Percentiles rank a stretch among this genome's conserved stretches.
Conservation (phyloP, 768 basidiomycete species). For the Lactifluus rugatus region DNA sequence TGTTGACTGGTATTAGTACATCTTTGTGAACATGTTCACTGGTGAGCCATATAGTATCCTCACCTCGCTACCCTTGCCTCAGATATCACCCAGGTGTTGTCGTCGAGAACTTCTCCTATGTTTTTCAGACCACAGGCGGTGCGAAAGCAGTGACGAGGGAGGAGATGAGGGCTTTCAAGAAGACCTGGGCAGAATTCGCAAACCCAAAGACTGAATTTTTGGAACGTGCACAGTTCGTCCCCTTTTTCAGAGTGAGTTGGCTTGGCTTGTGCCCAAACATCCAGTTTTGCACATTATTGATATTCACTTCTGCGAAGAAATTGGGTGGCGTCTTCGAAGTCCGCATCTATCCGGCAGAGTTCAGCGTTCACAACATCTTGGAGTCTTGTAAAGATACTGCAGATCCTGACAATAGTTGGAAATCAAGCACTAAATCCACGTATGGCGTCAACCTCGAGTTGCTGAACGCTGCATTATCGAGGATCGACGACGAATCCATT, state of each 20-base stretch:
- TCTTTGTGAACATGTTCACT: conserved; percentile 94
- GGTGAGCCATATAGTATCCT: conserved; percentile 33
- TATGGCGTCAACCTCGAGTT: conserved; percentile 54
- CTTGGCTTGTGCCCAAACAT: neutral
- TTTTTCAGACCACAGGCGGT: conserved; percentile 81
- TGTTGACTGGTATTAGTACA: conserved; percentile 48
- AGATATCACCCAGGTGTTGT: conserved; percentile 52
- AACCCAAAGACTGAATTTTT: conserved; percentile 71
- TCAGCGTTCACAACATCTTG: conserved; percentile 50
- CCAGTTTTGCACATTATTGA: neutral
- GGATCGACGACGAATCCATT: conserved; percentile 56
- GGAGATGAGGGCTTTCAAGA: conserved; percentile 92
- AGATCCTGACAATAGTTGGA: conserved; percentile 27
- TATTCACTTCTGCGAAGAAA: conserved; percentile 37
- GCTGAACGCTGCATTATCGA: conserved; percentile 46
- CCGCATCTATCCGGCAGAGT: conserved; percentile 68
- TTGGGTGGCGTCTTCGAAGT: conserved; percentile 84
- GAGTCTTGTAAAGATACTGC: conserved; percentile 36
- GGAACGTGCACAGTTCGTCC: conserved; percentile 55
- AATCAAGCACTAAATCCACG: conserved; percentile 28
- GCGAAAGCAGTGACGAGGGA: conserved; percentile 76
- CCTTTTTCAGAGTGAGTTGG: conserved; percentile 72
- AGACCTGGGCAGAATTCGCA: conserved; percentile 83
- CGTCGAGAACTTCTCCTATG: conserved; percentile 92
- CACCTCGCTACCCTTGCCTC: neutral